Evolutionary conservation across 257 asterid genomes (phyloP).

Genomic region (Solanum pinnatisectum): DNA sequence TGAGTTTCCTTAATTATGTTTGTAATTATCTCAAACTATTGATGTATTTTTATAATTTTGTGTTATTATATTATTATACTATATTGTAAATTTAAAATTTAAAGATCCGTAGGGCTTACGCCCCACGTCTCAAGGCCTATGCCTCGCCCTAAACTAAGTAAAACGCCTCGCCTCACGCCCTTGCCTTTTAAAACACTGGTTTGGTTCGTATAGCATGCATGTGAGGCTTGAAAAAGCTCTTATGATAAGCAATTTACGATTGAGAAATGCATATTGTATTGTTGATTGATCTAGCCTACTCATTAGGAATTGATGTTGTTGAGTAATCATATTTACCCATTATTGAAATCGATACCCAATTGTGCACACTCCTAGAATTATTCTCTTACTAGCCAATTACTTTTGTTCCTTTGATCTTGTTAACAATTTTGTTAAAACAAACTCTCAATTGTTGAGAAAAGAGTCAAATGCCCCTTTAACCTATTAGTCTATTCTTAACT

Average conservation of each 20-base stretch:
- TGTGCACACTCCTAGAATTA: background rate
- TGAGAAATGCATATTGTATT: background rate
- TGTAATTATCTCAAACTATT: too few species aligned
- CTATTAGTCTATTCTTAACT: background rate
- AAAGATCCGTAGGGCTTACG: too few species aligned
- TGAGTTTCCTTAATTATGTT: too few species aligned
- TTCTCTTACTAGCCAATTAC: background rate
- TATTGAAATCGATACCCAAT: background rate
- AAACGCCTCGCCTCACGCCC: too few species aligned
- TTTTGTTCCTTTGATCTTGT: background rate
- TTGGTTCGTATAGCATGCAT: background rate
- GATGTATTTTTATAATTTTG: too few species aligned
- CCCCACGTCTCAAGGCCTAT: too few species aligned
- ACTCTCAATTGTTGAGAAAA: background rate
- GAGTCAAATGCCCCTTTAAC: background rate
- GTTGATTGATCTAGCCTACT: background rate
- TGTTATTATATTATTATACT: too few species aligned
- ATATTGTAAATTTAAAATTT: too few species aligned
- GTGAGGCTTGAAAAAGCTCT: background rate
- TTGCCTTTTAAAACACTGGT: too few species aligned
- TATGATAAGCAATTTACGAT: background rate
- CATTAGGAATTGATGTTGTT: background rate
- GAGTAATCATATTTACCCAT: background rate
- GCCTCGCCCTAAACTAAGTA: too few species aligned
- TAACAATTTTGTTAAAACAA: background rate